These are phyloP conservation scores for Melanopsichium pennsylvanicum DNA, from an alignment of 1,284 basidiomycete genomes.

Conservation along the genomic window DNA sequence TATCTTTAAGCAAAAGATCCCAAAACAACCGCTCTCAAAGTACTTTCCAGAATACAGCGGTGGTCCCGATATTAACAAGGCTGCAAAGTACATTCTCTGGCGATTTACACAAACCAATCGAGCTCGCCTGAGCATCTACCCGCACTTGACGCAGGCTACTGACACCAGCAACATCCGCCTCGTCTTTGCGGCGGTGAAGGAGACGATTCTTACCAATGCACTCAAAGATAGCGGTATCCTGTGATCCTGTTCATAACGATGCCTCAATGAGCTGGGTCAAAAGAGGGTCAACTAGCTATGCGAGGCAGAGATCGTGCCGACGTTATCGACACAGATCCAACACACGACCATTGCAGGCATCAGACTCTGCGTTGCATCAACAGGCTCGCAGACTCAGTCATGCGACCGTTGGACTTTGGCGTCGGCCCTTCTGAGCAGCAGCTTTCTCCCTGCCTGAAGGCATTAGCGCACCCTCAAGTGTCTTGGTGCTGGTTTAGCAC, in stretches of 20 bases:
- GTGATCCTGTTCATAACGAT: neutral
- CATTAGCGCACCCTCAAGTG: too few relatives aligned
- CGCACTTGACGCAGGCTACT: slow-evolving; percentile 71
- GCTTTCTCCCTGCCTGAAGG: too few relatives aligned
- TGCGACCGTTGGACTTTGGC: too few relatives aligned
- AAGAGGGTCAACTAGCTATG: too few relatives aligned
- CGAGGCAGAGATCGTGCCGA: too few relatives aligned
- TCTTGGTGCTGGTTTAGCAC: too few relatives aligned
- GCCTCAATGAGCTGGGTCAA: neutral
- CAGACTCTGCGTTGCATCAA: too few relatives aligned
- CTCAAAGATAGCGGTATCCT: slow-evolving; percentile 53
- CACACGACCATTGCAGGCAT: too few relatives aligned
- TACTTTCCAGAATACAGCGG: slow-evolving; percentile 93
- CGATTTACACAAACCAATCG: slow-evolving; percentile 94
- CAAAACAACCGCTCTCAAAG: slow-evolving; percentile 76
- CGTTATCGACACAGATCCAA: too few relatives aligned
- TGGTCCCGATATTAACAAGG: slow-evolving; percentile 94
- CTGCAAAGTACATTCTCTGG: slow-evolving; percentile 97
- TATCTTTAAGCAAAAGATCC: slow-evolving; percentile 90
- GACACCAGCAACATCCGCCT: slow-evolving; percentile 77
- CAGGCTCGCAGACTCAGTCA: too few relatives aligned
- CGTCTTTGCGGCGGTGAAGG: slow-evolving; percentile 95
- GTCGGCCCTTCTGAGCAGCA: too few relatives aligned
- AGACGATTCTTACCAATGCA: slow-evolving; percentile 67
- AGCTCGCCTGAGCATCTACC: slow-evolving; percentile 60